phyloP scores from a whole-genome alignment of 1,284 basidiomycete species.

The Rhodotorula sp. region DNA sequence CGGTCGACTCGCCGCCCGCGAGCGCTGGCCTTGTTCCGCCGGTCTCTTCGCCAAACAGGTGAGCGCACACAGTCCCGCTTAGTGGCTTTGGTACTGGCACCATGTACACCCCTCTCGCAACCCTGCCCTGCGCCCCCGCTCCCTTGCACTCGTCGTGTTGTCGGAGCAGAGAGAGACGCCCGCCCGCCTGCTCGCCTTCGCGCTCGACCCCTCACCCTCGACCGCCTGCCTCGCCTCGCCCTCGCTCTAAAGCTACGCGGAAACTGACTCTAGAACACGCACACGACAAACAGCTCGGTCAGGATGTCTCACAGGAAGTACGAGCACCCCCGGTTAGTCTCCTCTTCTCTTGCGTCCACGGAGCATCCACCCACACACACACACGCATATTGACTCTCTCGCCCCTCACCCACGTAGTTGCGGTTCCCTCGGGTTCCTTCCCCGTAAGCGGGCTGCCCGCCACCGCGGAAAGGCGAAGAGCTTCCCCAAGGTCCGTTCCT shows the following conservation, averaged over 20 bases:
- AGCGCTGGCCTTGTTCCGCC: background rate
- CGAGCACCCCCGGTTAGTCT: conserved; percentile 43
- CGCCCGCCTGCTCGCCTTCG: background rate
- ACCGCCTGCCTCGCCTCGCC: conserved; percentile 3
- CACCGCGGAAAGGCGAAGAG: conserved; percentile 98
- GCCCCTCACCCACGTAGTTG: conserved; percentile 16
- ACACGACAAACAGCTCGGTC: conserved; percentile 8
- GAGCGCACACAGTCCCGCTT: background rate
- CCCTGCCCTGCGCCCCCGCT: no score
- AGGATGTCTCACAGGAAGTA: conserved; percentile 46
- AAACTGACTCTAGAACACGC: background rate
- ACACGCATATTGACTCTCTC: background rate
- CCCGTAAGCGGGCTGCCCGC: conserved; percentile 89
- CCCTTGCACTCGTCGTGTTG: no score
- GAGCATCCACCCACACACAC: background rate
- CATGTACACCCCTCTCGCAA: background rate
- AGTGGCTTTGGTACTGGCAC: rapidly evolving
- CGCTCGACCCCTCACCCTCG: conserved; percentile 5
- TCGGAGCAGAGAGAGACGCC: no score
- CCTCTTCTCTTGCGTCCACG: background rate
- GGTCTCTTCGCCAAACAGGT: conserved; percentile 13
- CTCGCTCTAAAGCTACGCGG: background rate
- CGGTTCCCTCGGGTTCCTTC: conserved; percentile 54
- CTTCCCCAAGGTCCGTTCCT: conserved; percentile 75
- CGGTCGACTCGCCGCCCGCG: background rate